Evolutionary conservation across 2,329 filamentous ascomycete species (phyloP), one percentile per base, ranked within the genome.

Genomic region (Penicillium olsonii): DNA sequence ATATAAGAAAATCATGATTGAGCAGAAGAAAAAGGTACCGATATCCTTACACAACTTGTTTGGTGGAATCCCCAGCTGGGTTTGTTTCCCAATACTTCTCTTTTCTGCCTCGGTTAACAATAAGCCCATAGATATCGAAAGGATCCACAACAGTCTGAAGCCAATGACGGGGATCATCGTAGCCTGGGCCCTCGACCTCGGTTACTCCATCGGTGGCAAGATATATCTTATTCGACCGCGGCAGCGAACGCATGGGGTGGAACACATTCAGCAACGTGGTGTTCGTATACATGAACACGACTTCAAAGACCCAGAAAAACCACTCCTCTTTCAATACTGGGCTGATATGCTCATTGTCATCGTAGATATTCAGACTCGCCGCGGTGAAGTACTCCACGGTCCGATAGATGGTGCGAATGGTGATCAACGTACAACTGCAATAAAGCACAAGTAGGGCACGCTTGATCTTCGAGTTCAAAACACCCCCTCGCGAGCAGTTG

Each of bases 231-330:
- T 78, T 76, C 2, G 74, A 76, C 5, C 63, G 64, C 0, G 80
- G 80, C 6, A 83, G 64, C 22, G 70, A 75, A 27, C 68, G 72
- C 31, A 77, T 78, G 0, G 79, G 79, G 46, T 80, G 78, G 39
- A 72, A 79, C 17, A 78, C 47, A 51, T 80, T 80, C n/a, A 81
- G 66, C 43, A 82, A 55, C 4, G 72, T 68, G 11, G 75, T 78
- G 53, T 80, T 81, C 41, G 72, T 53, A 15, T 78, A 75, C 74
- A 83, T 81, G 43, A 80, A 72, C 2, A 68, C 61, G 4, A 71
- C 73, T 55, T 83, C 80, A 49, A 83, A 80, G 26, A 81, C 66
- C 74, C 77, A 83, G 52, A 82, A 78, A 54, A 76, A 79, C 59
- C 73, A 73, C 48, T 83, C 79, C 41, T 78, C 71, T 35, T 68